Conservation (phyloP, 176 grass and related monocot genomes). For the Luzula sylvatica region DNA sequence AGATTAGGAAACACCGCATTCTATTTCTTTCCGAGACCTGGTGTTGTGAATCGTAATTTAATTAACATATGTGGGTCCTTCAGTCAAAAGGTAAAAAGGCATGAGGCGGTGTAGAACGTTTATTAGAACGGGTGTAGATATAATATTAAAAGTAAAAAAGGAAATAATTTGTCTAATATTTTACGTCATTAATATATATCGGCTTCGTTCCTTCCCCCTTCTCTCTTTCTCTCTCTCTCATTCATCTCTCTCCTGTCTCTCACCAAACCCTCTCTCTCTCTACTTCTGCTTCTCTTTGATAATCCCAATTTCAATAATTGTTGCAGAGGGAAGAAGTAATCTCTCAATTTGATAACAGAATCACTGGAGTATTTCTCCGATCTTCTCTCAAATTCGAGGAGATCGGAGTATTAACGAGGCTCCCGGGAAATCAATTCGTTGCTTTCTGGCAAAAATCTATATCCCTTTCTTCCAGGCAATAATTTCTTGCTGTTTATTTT, state of each 20-base stretch:
- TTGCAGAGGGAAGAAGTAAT: no score
- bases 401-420: conserved; percentile 5
- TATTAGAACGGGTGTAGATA: no score
- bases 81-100: no score
- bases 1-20: no score
- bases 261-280: conserved; percentile 22
- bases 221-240: conserved; percentile 4
- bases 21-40: no score
- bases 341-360: no score
- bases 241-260: conserved; percentile 20
- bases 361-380: conserved; percentile 10
- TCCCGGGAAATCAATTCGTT: conserved; percentile 4
- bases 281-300: conserved; percentile 1
- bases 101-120: no score
- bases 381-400: conserved; percentile 18
- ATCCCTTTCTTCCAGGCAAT: conserved; percentile 4
- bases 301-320: conserved; percentile 12
- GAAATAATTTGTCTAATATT: conserved; percentile 8
- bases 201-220: background rate
- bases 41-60: no score
- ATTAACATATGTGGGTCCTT: no score
- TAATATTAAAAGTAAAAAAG: conserved; percentile 15
- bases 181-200: conserved; percentile 5
- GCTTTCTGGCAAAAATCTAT: background rate
- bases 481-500: conserved; percentile 2